A percentile compares a stretch with the other conserved stretches of the same genome.
phyloP scores from a whole-genome alignment of 2,329 filamentous ascomycete genomes.

The Arachnopeziza araneosa region DNA sequence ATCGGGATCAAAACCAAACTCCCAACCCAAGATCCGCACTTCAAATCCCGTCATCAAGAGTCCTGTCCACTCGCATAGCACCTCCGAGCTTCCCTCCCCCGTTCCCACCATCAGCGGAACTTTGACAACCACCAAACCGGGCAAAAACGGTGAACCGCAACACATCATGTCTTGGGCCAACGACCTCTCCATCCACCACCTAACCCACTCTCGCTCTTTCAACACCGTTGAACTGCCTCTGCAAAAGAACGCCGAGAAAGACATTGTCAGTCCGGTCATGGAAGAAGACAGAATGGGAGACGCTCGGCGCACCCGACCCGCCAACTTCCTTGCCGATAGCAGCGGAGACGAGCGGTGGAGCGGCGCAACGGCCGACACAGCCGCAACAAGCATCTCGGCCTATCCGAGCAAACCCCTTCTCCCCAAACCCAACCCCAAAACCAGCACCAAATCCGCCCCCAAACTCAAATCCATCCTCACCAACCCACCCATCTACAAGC shows the following conservation, averaged over 20 bases:
- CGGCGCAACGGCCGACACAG: not conserved
- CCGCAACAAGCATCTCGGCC: not conserved
- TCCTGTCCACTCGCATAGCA: slow-evolving; percentile 1
- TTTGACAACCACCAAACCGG: not conserved
- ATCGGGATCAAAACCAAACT: not conserved
- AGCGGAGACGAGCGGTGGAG: not conserved
- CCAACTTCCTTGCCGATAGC: not conserved
- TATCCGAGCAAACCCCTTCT: not conserved
- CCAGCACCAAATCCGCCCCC: no score
- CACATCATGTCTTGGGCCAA: not conserved
- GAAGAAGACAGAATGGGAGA: not conserved
- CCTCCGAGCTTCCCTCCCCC: not conserved
- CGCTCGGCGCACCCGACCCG: not conserved
- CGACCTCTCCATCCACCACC: not conserved
- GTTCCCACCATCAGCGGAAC: not conserved
- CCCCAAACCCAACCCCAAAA: not conserved
- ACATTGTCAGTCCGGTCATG: not conserved
- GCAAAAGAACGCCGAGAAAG: not conserved
- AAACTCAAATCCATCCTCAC: not conserved
- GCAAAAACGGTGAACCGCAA: no score
- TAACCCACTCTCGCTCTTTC: not conserved
- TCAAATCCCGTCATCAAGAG: not conserved
- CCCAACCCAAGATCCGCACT: not conserved
- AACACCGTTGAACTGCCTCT: not conserved
- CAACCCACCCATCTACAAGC: no score